phyloP scores from a whole-genome alignment of 805 yeast genomes.

The Wickerhamomyces strasburgensis region DNA sequence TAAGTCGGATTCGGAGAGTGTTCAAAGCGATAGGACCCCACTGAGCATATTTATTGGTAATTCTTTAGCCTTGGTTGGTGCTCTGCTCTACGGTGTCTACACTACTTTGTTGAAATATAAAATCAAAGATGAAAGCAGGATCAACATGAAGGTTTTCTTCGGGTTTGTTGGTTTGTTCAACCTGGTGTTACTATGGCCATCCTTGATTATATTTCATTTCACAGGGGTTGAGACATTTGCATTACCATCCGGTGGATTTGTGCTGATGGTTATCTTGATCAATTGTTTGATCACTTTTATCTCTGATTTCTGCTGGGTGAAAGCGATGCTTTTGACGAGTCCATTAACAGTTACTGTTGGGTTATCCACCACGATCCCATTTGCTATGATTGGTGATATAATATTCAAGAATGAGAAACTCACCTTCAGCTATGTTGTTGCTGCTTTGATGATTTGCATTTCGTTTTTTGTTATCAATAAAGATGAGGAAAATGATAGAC shows the following conservation, averaged over 20 bases:
- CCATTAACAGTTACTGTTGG: constrained; percentile 97
- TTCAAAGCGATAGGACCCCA: constrained; percentile 20
- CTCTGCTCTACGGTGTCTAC: constrained; percentile 86
- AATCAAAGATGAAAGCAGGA: constrained; percentile 66
- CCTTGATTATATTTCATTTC: constrained; percentile 59
- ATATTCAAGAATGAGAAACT: constrained; percentile 60
- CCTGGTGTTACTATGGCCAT: constrained; percentile 74
- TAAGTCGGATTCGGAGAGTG: constrained; percentile 43
- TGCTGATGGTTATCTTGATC: constrained; percentile 47
- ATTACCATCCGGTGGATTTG: constrained; percentile 52
- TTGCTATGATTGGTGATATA: constrained; percentile 90
- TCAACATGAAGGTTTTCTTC: constrained; percentile 84
- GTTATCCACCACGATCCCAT: constrained; percentile 85
- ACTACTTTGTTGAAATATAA: constrained; percentile 75
- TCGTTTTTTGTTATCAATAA: constrained; percentile 83
- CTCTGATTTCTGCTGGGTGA: constrained; percentile 94
- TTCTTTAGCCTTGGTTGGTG: constrained; percentile 73
- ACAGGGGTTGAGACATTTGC: constrained; percentile 66
- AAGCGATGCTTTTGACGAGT: constrained; percentile 87
- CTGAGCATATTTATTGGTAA: constrained; percentile 59
- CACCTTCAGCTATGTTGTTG: constrained; percentile 61
- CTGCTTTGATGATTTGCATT: constrained; percentile 73
- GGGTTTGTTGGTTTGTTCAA: constrained; percentile 93
- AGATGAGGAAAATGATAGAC: constrained; percentile 62
- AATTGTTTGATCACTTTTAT: constrained; percentile 79